Evolutionary conservation across 2,329 filamentous ascomycete species (phyloP).

Genomic region (Stromatinia cepivora): DNA sequence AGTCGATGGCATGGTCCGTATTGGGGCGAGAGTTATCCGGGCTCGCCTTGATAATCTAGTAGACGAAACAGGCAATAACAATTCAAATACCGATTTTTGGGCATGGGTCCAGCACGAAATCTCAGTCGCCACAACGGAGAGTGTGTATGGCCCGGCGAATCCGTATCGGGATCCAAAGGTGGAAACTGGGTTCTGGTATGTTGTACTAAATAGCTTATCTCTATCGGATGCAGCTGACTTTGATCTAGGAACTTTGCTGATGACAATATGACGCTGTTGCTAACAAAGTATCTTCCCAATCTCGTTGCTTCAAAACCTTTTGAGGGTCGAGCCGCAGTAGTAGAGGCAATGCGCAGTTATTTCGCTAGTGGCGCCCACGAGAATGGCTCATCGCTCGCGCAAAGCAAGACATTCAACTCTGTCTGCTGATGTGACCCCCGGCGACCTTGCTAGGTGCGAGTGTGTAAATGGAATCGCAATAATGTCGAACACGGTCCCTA

Average conservation of each 20-base stretch:
- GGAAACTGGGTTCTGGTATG: conserved; percentile 15
- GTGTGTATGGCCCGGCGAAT: conserved; percentile 2
- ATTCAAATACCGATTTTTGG: not conserved
- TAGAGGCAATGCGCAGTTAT: conserved; percentile 1
- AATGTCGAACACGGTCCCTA: conserved; percentile 12
- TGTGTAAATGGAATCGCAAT: conserved; percentile 17
- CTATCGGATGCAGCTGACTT: not conserved
- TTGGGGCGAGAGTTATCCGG: not conserved
- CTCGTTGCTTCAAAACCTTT: not conserved
- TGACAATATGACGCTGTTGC: conserved; percentile 7
- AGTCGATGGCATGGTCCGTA: conserved; percentile 7
- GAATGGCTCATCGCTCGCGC: conserved; percentile 10
- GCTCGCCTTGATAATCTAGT: not conserved
- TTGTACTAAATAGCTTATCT: too few relatives aligned
- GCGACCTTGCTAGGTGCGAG: conserved; percentile 6
- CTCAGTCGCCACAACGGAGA: conserved; percentile 12
- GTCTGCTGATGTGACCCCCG: not conserved
- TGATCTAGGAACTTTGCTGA: conserved; percentile 13
- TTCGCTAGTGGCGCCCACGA: not conserved
- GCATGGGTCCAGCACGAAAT: conserved; percentile 19
- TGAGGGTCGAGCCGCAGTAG: not conserved
- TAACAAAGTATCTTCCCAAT: conserved; percentile 9
- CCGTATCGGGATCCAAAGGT: conserved; percentile 13
- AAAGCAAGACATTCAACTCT: conserved; percentile 9
- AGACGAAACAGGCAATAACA: not conserved